A percentile compares a stretch with the other conserved stretches of the same genome.
Conservation (phyloP, 2,329 filamentous ascomycete species). For the Xylariaceae sp. region DNA sequence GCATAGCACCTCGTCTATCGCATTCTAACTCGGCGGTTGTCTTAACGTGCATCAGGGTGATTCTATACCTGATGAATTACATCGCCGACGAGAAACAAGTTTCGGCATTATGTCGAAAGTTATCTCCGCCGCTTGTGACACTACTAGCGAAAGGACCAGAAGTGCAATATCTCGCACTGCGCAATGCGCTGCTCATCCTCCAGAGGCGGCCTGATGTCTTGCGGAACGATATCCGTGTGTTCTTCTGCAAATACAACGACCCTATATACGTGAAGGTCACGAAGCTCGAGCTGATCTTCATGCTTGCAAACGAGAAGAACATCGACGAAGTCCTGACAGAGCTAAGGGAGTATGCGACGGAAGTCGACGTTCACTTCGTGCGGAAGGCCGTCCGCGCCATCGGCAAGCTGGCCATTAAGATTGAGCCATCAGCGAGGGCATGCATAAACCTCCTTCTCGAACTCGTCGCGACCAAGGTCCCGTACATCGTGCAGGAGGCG, state of each 20-base stretch:
- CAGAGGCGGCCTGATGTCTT: slow-evolving; percentile 91
- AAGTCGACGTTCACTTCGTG: slow-evolving; percentile 98
- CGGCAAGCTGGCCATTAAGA: slow-evolving; percentile 97
- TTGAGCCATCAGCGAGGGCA: slow-evolving; percentile 85
- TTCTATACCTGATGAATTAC: slow-evolving; percentile 98
- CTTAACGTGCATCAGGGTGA: slow-evolving; percentile 92
- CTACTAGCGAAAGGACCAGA: slow-evolving; percentile 94
- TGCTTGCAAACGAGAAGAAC: slow-evolving; percentile 94
- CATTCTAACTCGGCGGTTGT: slow-evolving; percentile 97
- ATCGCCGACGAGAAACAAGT: slow-evolving; percentile 91
- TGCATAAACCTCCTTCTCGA: slow-evolving; percentile 94
- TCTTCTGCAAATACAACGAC: slow-evolving; percentile 99
- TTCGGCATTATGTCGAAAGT: slow-evolving; percentile 81
- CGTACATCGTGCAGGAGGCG: slow-evolving; percentile 98
- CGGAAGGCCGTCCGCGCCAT: slow-evolving; percentile 97
- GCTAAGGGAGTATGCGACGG: slow-evolving; percentile 92
- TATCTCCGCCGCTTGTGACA: slow-evolving; percentile 93
- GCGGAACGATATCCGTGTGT: slow-evolving; percentile 94
- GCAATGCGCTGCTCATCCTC: slow-evolving; percentile 91
- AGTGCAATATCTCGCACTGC: slow-evolving; percentile 94
- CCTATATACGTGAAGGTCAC: slow-evolving; percentile 99
- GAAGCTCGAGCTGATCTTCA: slow-evolving; percentile 97
- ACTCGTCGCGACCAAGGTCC: slow-evolving; percentile 95
- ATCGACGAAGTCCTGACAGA: slow-evolving; percentile 95
- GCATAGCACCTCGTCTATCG: slow-evolving; percentile 91